phyloP scores from a whole-genome alignment of 257 asterid genomes.

The Scutellaria minor region DNA sequence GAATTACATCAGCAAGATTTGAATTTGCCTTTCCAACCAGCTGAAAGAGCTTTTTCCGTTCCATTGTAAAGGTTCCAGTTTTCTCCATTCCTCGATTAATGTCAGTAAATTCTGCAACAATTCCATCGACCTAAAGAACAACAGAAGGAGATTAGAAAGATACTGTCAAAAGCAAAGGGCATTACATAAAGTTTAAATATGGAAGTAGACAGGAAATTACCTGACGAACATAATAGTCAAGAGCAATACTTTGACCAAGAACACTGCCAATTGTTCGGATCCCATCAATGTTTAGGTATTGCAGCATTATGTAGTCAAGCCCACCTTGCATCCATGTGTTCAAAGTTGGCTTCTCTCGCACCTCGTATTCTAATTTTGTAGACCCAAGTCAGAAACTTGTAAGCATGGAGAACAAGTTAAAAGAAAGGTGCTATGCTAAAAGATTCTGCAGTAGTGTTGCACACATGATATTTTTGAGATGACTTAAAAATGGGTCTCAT shows the following conservation, averaged over 20 bases:
- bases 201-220: slow-evolving; percentile 44
- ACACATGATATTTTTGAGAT: slow-evolving; percentile 9
- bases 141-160: slow-evolving; percentile 2
- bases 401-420: slow-evolving; percentile 15
- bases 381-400: slow-evolving; percentile 34
- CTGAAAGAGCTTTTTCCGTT: slow-evolving; percentile 92
- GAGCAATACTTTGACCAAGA: slow-evolving; percentile 99
- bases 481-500: slow-evolving; percentile 1
- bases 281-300: slow-evolving; percentile 77
- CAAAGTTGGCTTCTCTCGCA: slow-evolving; percentile 72
- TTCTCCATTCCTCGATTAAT: slow-evolving; percentile 96
- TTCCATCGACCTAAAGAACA: slow-evolving; percentile 83
- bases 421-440: background rate
- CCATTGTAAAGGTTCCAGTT: slow-evolving; percentile 95
- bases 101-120: slow-evolving; percentile 92
- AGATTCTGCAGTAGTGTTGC: background rate
- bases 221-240: slow-evolving; percentile 97
- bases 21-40: slow-evolving; percentile 98
- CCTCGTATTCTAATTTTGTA: slow-evolving; percentile 77
- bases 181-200: slow-evolving; percentile 15
- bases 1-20: slow-evolving; percentile 95
- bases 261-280: slow-evolving; percentile 97
- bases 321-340: slow-evolving; percentile 98
- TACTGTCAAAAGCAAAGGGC: slow-evolving; percentile 11
- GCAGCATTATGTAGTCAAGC: slow-evolving; percentile 86